Evolutionary conservation across 1,139 yeast species (phyloP).

Genomic region (Saccharomycopsis crataegensis): DNA sequence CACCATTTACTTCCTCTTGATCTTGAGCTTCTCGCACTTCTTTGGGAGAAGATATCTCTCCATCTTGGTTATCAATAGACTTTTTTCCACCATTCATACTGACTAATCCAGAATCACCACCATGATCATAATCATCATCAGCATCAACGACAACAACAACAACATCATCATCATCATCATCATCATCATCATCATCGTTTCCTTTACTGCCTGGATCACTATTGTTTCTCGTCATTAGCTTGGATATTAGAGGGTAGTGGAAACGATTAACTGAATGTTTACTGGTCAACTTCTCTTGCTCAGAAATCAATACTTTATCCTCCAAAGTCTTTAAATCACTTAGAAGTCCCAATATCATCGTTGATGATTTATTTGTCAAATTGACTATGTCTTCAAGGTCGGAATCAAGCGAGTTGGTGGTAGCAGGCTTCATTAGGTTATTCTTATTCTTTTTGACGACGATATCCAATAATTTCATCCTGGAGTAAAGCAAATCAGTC

Average conservation of each 20-base stretch:
- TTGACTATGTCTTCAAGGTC: constrained; percentile 6
- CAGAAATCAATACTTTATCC: constrained; percentile 7
- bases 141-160: background rate
- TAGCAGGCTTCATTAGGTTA: background rate
- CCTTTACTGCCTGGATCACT: background rate
- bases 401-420: background rate
- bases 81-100: background rate
- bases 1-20: no score
- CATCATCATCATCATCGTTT: background rate
- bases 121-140: background rate
- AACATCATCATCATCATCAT: background rate
- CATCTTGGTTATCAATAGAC: background rate
- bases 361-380: background rate
- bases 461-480: constrained; percentile 11
- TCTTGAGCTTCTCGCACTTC: no score
- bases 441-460: constrained; percentile 4
- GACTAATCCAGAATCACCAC: background rate
- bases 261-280: constrained; percentile 11
- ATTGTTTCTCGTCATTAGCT: constrained; percentile 7
- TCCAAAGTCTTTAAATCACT: constrained; percentile 11
- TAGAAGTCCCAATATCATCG: background rate
- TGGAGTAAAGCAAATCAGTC: constrained; percentile 3
- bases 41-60: no score
- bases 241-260: constrained; percentile 15
- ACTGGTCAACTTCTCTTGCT: constrained; percentile 8